phyloP scores from a whole-genome alignment of 2,329 filamentous ascomycete species.

The Diaporthe caulivora region DNA sequence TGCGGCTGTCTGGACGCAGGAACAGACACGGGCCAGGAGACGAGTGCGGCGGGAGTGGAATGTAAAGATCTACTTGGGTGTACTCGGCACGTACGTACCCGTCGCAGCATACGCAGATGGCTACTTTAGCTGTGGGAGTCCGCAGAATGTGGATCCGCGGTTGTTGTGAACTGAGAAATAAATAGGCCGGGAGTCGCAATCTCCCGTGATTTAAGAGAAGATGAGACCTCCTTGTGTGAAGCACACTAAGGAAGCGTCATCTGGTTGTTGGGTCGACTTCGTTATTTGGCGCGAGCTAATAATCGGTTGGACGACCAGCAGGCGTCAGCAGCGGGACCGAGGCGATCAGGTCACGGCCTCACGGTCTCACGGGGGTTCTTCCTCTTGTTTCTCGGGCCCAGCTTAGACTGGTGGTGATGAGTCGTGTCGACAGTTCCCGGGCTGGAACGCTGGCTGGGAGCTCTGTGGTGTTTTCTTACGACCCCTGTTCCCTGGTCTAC shows the following conservation, averaged over 20 bases:
- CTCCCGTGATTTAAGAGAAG: slow-evolving; percentile 25
- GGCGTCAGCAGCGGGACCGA: slow-evolving; percentile 6
- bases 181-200: slow-evolving; percentile 25
- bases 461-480: not conserved
- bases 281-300: slow-evolving; percentile 5
- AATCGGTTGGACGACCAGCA: not conserved
- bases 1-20: not conserved
- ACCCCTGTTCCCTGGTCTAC: not conserved
- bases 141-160: slow-evolving; percentile 9
- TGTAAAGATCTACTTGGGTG: not conserved
- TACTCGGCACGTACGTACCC: too few relatives aligned
- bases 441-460: slow-evolving; percentile 3
- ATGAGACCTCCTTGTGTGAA: slow-evolving; percentile 30
- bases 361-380: not conserved
- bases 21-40: not conserved
- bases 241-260: slow-evolving; percentile 25
- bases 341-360: not conserved
- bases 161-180: slow-evolving; percentile 11
- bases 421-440: not conserved
- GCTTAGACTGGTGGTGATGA: not conserved
- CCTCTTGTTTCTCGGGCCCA: too few relatives aligned
- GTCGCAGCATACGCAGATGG: not conserved
- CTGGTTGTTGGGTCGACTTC: not conserved
- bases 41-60: not conserved
- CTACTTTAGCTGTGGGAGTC: not conserved